Evolutionary conservation across 2,329 filamentous ascomycete species (phyloP).

Genomic region (Epichloe brachyelytri): DNA sequence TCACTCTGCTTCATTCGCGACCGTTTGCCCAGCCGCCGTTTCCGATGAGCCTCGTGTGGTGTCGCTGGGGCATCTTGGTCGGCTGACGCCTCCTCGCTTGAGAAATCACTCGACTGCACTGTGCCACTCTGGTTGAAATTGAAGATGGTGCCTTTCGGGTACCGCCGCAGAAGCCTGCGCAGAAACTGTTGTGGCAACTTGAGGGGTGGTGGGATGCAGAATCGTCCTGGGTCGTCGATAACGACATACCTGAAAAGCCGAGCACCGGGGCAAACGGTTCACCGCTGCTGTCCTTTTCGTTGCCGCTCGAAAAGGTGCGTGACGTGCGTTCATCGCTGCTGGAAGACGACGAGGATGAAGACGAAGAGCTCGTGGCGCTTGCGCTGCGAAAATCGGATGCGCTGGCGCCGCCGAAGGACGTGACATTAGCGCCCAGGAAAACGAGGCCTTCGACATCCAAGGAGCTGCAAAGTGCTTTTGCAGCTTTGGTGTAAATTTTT

Average conservation of each 20-base stretch:
- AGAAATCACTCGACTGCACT: constrained; percentile 18
- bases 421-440: constrained; percentile 1
- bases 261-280: constrained; percentile 14
- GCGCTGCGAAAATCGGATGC: constrained; percentile 9
- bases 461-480: constrained; percentile 1
- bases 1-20: constrained; percentile 9
- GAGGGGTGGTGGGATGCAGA: constrained; percentile 4
- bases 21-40: background rate
- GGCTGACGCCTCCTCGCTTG: constrained; percentile 10
- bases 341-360: background rate
- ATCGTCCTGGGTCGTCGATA: constrained; percentile 21
- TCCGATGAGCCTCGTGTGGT: background rate
- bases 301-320: background rate
- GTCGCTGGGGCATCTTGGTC: background rate
- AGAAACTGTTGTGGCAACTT: constrained; percentile 27
- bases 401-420: background rate
- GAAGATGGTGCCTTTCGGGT: constrained; percentile 34
- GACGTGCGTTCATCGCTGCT: constrained; percentile 13
- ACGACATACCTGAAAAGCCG: constrained; percentile 22
- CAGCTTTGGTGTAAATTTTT: constrained; percentile 1
- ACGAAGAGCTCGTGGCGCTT: constrained; percentile 14
- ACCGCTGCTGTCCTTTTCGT: constrained; percentile 1
- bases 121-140: constrained; percentile 27
- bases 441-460: background rate
- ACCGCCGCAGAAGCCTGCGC: constrained; percentile 26